Conservation (phyloP, 73 alveolate genomes). For the Uronychia setigera region DNA sequence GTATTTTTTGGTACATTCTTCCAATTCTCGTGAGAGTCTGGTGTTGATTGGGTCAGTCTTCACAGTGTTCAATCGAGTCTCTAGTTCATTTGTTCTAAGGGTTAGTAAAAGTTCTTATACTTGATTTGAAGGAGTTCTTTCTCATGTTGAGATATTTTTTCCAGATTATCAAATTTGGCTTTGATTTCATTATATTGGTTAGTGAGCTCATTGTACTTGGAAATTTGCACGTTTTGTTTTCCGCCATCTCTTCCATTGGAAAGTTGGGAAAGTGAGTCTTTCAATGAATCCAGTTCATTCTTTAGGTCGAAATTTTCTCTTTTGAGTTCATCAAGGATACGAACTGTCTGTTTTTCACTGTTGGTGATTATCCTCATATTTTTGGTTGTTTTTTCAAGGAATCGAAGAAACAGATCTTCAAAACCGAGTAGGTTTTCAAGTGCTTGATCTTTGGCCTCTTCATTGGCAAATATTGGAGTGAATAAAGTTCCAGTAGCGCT, state of each 20-base stretch:
- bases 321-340: not conserved
- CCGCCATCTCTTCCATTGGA: no score
- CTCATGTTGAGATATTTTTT: not conserved
- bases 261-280: not conserved
- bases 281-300: not conserved
- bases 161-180: not conserved
- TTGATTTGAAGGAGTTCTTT: not conserved
- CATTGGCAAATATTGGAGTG: not conserved
- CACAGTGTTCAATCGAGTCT: not conserved
- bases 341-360: not conserved
- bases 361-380: not conserved
- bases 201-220: constrained; percentile 2
- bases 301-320: not conserved
- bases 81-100: not conserved
- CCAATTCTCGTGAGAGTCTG: not conserved
- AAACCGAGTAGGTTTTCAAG: not conserved
- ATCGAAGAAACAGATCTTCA: not conserved
- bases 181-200: not conserved
- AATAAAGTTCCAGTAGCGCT: no score
- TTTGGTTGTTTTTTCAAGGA: not conserved
- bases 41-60: not conserved
- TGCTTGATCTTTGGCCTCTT: not conserved
- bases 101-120: not conserved
- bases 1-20: not conserved
- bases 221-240: no score